Conservation (phyloP, 1,284 basidiomycete genomes). For the Irpex sp. region DNA sequence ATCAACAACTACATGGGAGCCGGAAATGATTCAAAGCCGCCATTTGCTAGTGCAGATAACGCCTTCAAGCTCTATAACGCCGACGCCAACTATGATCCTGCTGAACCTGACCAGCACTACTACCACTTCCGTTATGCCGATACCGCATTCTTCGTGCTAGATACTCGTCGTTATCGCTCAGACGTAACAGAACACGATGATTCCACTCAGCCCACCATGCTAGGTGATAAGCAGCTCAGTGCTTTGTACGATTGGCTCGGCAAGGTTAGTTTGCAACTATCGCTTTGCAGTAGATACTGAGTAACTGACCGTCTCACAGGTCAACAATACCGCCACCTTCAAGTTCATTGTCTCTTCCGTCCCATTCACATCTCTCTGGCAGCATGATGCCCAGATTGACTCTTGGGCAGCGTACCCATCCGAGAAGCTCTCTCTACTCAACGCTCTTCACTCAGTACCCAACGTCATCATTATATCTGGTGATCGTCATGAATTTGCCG, state of each 20-base stretch:
- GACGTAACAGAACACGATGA: slow-evolving; percentile 38
- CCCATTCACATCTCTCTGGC: slow-evolving; percentile 79
- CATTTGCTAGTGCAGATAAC: slow-evolving; percentile 56
- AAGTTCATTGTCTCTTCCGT: slow-evolving; percentile 81
- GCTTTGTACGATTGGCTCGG: slow-evolving; percentile 67
- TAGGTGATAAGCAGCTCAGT: slow-evolving; percentile 66
- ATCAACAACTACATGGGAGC: slow-evolving; percentile 64
- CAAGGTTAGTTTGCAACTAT: slow-evolving; percentile 33
- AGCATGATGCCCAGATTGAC: slow-evolving; percentile 60
- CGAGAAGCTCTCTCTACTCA: slow-evolving; percentile 60
- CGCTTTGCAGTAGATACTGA: neutral
- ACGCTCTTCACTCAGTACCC: slow-evolving; percentile 62
- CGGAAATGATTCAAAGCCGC: slow-evolving; percentile 48
- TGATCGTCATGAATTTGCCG: slow-evolving; percentile 81
- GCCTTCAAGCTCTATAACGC: slow-evolving; percentile 72
- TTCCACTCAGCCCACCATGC: slow-evolving; percentile 54
- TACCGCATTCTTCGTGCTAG: slow-evolving; percentile 77
- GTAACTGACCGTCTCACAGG: slow-evolving; percentile 29
- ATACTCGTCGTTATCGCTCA: slow-evolving; percentile 69
- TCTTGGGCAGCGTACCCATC: slow-evolving; percentile 70
- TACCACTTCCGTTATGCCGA: slow-evolving; percentile 69
- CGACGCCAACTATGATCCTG: slow-evolving; percentile 59
- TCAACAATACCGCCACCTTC: slow-evolving; percentile 75
- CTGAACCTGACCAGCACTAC: slow-evolving; percentile 47
- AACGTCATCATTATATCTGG: slow-evolving; percentile 70